Evolutionary conservation across 441 rosid genomes (phyloP).

Genomic region (Erysimum pusillum): DNA sequence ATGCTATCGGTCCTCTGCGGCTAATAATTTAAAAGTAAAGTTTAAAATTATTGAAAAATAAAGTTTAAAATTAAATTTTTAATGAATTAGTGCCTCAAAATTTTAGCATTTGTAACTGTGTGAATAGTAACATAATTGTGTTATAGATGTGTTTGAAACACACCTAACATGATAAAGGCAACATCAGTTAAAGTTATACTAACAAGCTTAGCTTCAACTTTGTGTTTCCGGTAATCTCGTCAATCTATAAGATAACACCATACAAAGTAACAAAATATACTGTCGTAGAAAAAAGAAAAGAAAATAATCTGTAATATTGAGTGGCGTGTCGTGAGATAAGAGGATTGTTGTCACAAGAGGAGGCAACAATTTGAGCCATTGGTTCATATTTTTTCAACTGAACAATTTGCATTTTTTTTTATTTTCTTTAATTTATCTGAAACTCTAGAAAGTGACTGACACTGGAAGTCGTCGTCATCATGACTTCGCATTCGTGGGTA

Average conservation of each 20-base stretch:
- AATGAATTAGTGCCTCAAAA: background rate
- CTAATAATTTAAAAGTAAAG: background rate
- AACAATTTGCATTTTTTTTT: slow-evolving; percentile 26
- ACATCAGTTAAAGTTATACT: background rate
- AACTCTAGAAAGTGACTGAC: slow-evolving; percentile 32
- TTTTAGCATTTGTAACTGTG: background rate
- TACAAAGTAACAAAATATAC: background rate
- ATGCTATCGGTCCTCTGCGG: background rate
- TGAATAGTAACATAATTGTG: background rate
- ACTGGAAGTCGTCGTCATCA: slow-evolving; percentile 40
- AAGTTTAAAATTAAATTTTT: background rate
- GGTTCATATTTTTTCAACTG: slow-evolving; percentile 29
- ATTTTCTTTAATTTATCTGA: slow-evolving; percentile 19
- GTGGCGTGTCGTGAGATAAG: slow-evolving; percentile 42
- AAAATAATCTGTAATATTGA: background rate
- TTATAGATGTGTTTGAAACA: background rate
- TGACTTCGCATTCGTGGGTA: slow-evolving; percentile 35
- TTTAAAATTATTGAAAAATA: background rate
- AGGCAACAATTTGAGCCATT: slow-evolving; percentile 41
- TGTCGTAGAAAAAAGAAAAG: background rate
- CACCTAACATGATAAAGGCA: background rate
- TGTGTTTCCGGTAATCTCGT: background rate
- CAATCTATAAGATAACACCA: background rate
- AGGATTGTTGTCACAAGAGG: slow-evolving; percentile 43
- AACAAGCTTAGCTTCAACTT: background rate